Percentiles rank a stretch among this genome's conserved stretches.
Conservation (phyloP, 2,329 filamentous ascomycete genomes). For the Aspergillus sp. region DNA sequence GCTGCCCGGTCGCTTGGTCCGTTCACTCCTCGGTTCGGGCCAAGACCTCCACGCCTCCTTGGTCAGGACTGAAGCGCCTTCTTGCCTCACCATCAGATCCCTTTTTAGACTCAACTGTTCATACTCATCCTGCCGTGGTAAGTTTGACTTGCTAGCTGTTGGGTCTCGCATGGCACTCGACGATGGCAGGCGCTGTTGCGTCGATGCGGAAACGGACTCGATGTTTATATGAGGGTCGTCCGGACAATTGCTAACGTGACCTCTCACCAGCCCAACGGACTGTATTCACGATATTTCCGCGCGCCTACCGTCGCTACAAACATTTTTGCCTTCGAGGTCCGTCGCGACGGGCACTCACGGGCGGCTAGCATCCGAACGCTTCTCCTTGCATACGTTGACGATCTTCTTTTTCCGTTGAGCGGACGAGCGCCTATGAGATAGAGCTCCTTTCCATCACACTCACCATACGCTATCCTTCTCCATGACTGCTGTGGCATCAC, state of each 20-base stretch:
- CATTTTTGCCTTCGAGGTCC: not conserved
- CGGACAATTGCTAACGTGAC: constrained; percentile 37
- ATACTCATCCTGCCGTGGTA: constrained; percentile 21
- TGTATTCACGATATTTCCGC: constrained; percentile 9
- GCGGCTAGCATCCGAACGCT: constrained; percentile 2
- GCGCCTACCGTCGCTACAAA: constrained; percentile 14
- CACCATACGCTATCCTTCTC: constrained; percentile 33
- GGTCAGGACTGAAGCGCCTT: constrained; percentile 23
- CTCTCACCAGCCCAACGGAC: constrained; percentile 24
- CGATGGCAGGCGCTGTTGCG: constrained; percentile 9
- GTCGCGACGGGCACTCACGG: constrained; percentile 12
- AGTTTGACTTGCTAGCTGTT: constrained; percentile 7
- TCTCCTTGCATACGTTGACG: not conserved
- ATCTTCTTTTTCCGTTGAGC: not conserved
- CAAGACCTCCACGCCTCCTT: constrained; percentile 35
- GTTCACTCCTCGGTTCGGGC: constrained; percentile 33
- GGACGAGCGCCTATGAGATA: constrained; percentile 21
- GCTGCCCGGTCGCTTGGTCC: constrained; percentile 28
- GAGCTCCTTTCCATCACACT: not conserved
- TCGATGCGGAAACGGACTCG: constrained; percentile 6
- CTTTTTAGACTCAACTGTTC: constrained; percentile 16
- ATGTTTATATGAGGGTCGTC: constrained; percentile 24
- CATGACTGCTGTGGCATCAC: constrained; percentile 70
- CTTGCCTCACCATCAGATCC: constrained; percentile 21
- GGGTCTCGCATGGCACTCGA: not conserved